phyloP scores from a whole-genome alignment of 2,329 filamentous ascomycete species.

The Pseudogymnoascus sp. region DNA sequence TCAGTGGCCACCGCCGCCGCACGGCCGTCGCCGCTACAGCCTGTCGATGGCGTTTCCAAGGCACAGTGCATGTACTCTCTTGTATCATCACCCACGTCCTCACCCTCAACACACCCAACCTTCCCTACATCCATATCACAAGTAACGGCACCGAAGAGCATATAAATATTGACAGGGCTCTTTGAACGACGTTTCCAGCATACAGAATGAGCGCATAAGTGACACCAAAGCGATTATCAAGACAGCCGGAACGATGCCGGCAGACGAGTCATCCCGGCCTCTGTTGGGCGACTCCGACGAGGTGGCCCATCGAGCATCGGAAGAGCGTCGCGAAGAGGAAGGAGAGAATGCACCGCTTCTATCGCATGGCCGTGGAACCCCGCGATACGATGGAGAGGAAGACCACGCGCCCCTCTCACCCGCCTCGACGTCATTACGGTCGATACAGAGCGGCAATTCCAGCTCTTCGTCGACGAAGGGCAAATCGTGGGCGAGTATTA shows the following conservation, averaged over 20 bases:
- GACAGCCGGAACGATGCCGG: not conserved
- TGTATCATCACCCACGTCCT: slow-evolving; percentile 1
- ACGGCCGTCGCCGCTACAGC: not conserved
- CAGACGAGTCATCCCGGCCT: not conserved
- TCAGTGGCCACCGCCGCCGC: not conserved
- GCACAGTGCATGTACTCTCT: slow-evolving; percentile 4
- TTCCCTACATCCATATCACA: not conserved
- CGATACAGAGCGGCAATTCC: slow-evolving; percentile 25
- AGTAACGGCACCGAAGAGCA: not conserved
- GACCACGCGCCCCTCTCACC: slow-evolving; percentile 21
- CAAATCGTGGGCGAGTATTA: slow-evolving; percentile 65
- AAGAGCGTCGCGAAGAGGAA: not conserved
- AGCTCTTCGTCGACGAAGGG: slow-evolving; percentile 29
- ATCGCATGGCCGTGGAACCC: not conserved
- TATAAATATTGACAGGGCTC: not conserved
- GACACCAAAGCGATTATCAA: not conserved
- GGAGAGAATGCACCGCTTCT: not conserved
- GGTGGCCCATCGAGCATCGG: not conserved
- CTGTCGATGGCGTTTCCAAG: slow-evolving; percentile 8
- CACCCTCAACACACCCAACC: not conserved
- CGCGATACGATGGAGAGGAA: slow-evolving; percentile 25
- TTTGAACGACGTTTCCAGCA: not conserved
- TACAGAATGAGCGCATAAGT: slow-evolving; percentile 1
- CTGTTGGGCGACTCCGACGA: not conserved
- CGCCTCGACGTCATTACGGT: slow-evolving; percentile 29